Evolutionary conservation across 306 rosid species (phyloP), one percentile per base, ranked within the genome.

Genomic region (Albizia julibrissin): DNA sequence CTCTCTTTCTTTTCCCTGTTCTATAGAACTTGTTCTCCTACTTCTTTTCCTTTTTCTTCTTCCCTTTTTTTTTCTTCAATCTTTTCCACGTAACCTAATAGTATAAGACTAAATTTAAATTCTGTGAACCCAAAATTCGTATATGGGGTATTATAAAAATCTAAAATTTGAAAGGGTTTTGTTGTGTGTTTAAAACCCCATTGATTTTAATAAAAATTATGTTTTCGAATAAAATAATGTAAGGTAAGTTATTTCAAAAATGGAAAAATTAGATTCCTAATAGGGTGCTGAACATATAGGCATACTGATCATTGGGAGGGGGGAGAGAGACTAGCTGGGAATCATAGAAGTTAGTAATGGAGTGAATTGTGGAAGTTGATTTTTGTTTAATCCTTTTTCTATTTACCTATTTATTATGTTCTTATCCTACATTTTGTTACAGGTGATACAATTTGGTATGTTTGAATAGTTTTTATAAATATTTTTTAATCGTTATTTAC

Each of bases 1-100:
- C 29, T 46, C 50, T 2, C 16, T 14, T 78, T 27, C 68, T 62
- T 78, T 88, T 81, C 19, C 33, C 85, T 79, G 80, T 76, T 81
- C 59, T 65, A 22, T 62, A 62, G 33, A 68, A 84, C 75, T 64
- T 47, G 31, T 52, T 80, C 82, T 78, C 44, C 74, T 77, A 6
- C 34, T 27, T 65, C 0, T 56, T 19, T 0, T 3, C 8, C 3
- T 5, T n/a, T 9, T 54, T 21, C 3, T 6, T 52, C 29, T 70
- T 29, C 43, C 24, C 47, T 0, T 43, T 43, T 65, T 52, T 49
- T 49, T 15, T 19, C 49, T 6, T 37, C 40, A 6, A 37, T 18
- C 24, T 59, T 83, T 79, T 21, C 62, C 21, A 54, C 26, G 3
- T 16, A 58, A 6, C 8, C 3, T n/a, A 8, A n/a, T 2, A 66